Evolutionary conservation across 148 eudicot species (phyloP), one percentile per base, ranked within the genome.

Genomic region (Mesembryanthemum crystallinum): DNA sequence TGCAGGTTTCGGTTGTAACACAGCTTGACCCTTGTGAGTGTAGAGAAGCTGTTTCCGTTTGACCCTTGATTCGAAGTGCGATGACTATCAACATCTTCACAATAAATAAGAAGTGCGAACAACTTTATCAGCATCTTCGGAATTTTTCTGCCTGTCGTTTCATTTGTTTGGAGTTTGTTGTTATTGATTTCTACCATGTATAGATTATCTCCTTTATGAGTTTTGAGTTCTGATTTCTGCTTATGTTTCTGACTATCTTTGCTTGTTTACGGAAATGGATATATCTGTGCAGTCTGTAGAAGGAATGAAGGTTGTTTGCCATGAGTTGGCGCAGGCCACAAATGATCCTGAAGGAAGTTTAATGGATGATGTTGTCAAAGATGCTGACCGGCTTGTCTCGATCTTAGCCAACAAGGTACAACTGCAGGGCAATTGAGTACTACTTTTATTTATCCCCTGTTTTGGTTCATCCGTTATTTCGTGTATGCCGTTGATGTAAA

Each of bases 231-330:
- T 24, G 6, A 32, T 33, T 0, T 7, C 3, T 47, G 28, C 27
- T 60, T 27, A 60, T 64, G n/a, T 71, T 70, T 29, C 13, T 71
- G 57, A 54, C 54, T 24, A 24, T 23, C 23, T 58, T 25, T 43
- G 33, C 18, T 18, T 37, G 47, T 51, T 72, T 55, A 30, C 45
- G 24, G 29, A 63, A 63, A 8, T 45, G 58, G 43, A 42, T 64
- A 20, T 54, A n/a, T 66, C 10, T 9, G 37, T 88, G 84, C 84
- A 95, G 99, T 91, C 99, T 81, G 97, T 92, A 61, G 99, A 92
- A 88, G 99, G 99, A 73, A 95, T 95, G 99, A 95, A 95, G 79
- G 86, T 92, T 82, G 89, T 95, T 65, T 95, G 99, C 87, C 91
- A 92, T 75, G 94, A 90, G 77, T 84, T 95, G 84, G 82, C 88